Conservation (phyloP, 257 asterid species). For the Penstemon eatonii region DNA sequence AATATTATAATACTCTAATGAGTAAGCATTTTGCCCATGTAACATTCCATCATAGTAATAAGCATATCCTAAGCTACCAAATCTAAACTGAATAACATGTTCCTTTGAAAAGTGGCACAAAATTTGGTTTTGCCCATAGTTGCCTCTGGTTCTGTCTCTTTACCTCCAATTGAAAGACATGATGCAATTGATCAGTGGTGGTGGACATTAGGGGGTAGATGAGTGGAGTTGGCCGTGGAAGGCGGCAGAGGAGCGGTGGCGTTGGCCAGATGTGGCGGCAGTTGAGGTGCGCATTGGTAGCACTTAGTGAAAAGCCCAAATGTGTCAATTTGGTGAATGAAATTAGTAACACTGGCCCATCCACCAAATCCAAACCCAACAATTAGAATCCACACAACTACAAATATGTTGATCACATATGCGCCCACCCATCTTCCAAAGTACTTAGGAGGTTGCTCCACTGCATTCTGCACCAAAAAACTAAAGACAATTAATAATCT, state of each 20-base stretch:
- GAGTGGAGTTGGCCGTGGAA: conserved; percentile 11
- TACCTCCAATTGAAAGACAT: not conserved
- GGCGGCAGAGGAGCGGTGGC: conserved; percentile 52
- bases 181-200: conserved; percentile 16
- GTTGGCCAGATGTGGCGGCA: conserved; percentile 36
- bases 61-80: conserved; percentile 4
- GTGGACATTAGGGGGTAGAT: conserved; percentile 26
- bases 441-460: conserved; percentile 80
- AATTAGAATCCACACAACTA: conserved; percentile 79
- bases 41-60: not conserved
- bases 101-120: not conserved
- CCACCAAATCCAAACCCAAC: conserved; percentile 98
- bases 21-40: not conserved
- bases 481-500: no score
- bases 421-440: conserved; percentile 88
- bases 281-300: conserved; percentile 75
- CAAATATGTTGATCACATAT: conserved; percentile 66
- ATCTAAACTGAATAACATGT: conserved; percentile 10
- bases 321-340: conserved; percentile 83
- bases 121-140: not conserved
- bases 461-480: conserved; percentile 65
- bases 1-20: no score
- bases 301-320: conserved; percentile 95
- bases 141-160: not conserved
- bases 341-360: conserved; percentile 86